A percentile compares a stretch with the other conserved stretches of the same genome.
phyloP scores from a whole-genome alignment of 352 stramenopile genomes.

The Pythium sp. region DNA sequence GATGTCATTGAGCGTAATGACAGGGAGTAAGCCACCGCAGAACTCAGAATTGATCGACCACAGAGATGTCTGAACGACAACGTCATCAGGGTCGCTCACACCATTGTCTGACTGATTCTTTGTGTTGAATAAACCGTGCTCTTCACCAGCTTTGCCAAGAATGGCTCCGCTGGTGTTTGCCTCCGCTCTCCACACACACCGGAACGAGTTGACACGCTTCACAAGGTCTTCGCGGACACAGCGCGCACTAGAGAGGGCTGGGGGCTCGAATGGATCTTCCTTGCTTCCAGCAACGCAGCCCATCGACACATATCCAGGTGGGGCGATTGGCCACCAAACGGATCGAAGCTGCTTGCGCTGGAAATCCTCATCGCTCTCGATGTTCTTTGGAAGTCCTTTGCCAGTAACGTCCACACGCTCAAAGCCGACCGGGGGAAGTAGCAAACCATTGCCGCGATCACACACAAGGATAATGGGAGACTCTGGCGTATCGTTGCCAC shows the following conservation, averaged over 20 bases:
- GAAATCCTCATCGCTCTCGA: conserved; percentile 66
- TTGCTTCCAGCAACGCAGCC: conserved; percentile 80
- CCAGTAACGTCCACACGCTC: conserved; percentile 81
- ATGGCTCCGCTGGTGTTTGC: conserved; percentile 28
- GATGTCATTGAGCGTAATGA: conserved; percentile 58
- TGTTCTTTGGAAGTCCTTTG: conserved; percentile 78
- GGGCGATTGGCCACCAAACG: conserved; percentile 81
- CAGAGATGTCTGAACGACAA: conserved; percentile 63
- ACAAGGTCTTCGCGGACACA: conserved; percentile 82
- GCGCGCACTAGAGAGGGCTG: conserved; percentile 40
- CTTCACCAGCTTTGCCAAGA: conserved; percentile 19
- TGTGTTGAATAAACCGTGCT: conserved; percentile 14
- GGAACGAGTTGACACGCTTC: conserved; percentile 52
- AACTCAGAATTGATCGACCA: conserved; percentile 72
- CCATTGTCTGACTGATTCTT: conserved; percentile 41
- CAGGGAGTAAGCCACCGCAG: conserved; percentile 48
- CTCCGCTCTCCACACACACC: conserved; percentile 62
- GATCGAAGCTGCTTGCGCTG: conserved; percentile 83
- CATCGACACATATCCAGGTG: conserved; percentile 69
- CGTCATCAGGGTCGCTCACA: conserved; percentile 38
- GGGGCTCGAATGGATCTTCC: conserved; percentile 73
- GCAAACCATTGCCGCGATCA: conserved; percentile 45
- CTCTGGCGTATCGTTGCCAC: conserved; percentile 55
- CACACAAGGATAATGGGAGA: conserved; percentile 55
- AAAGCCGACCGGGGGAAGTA: conserved; percentile 68